These are phyloP conservation scores for Chenopodium formosanum DNA, from an alignment of 148 eudicot genomes.

Conservation along the genomic window DNA sequence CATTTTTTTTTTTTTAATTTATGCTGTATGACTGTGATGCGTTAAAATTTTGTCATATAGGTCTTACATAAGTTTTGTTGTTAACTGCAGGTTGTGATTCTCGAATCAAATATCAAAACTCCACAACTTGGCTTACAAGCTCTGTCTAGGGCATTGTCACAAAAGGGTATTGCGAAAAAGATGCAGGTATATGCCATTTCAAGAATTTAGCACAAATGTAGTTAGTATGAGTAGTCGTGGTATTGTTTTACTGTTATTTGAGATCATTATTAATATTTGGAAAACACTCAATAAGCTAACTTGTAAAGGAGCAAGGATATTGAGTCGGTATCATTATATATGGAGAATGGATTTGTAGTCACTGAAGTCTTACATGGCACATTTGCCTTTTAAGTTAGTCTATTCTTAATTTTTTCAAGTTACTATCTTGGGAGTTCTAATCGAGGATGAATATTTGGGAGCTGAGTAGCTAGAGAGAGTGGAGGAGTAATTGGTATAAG, in stretches of 20 bases:
- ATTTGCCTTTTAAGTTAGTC: background rate
- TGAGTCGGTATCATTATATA: background rate
- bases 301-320: background rate
- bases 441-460: background rate
- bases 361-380: background rate
- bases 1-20: background rate
- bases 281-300: background rate
- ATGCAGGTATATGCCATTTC: slow-evolving; percentile 66
- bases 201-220: background rate
- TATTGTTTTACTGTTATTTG: background rate
- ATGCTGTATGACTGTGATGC: background rate
- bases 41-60: background rate
- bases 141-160: slow-evolving; percentile 84
- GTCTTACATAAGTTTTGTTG: slow-evolving; percentile 7
- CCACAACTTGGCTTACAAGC: slow-evolving; percentile 88
- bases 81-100: slow-evolving; percentile 72
- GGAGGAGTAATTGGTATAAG: background rate
- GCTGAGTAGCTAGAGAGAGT: background rate
- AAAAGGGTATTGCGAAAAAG: slow-evolving; percentile 81
- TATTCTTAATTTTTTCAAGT: background rate
- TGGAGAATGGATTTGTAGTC: background rate
- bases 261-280: background rate
- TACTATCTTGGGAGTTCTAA: background rate
- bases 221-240: background rate
- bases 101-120: slow-evolving; percentile 70